These are phyloP conservation scores for Dendrobium chrysotoxum DNA, from an alignment of 106 monocot species.

Conservation along the genomic window DNA sequence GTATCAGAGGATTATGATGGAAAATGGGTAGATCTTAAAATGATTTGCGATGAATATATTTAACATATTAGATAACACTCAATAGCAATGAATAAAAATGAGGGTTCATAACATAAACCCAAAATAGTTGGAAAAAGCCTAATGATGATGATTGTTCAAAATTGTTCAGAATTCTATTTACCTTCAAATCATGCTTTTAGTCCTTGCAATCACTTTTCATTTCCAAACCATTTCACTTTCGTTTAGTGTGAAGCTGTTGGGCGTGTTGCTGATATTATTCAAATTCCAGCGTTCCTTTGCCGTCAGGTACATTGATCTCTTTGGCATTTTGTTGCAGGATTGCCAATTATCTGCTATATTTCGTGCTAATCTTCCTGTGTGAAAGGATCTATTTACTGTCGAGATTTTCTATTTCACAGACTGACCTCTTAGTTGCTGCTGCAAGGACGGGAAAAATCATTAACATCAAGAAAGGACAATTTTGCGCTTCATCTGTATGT, in stretches of 20 bases:
- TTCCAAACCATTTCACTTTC: slow-evolving; percentile 6
- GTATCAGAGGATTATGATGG: too few species aligned
- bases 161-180: neutral
- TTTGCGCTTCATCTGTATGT: slow-evolving; percentile 97
- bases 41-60: too few species aligned
- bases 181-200: neutral
- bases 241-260: slow-evolving; percentile 94
- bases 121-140: neutral
- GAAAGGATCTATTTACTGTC: neutral
- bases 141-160: neutral
- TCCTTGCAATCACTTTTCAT: neutral
- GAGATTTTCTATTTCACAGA: slow-evolving; percentile 34
- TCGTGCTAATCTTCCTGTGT: neutral
- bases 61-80: too few species aligned
- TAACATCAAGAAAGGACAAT: slow-evolving; percentile 99
- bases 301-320: slow-evolving; percentile 54
- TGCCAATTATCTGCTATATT: neutral
- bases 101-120: too few species aligned
- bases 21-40: too few species aligned
- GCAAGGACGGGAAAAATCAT: slow-evolving; percentile 93
- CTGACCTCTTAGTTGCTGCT: slow-evolving; percentile 94
- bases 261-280: slow-evolving; percentile 89
- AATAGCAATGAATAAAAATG: too few species aligned
- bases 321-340: neutral
- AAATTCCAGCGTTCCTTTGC: slow-evolving; percentile 96